Evolutionary conservation across 805 yeast genomes (phyloP), one percentile per base, ranked within the genome.

Genomic region (Starmerella gropengiesseri): DNA sequence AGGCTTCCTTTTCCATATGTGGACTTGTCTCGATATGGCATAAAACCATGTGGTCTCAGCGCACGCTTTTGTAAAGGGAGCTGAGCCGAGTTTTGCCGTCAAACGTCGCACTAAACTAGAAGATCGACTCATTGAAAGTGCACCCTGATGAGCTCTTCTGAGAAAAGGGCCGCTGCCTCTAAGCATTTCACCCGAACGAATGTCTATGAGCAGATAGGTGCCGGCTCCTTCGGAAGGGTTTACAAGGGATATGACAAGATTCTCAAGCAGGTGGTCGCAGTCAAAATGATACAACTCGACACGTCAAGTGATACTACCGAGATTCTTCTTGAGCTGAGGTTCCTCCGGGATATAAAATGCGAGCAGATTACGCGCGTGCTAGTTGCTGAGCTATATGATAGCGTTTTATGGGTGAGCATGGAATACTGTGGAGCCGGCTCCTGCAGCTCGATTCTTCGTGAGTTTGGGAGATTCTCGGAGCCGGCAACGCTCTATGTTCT

Each of bases 361-460:
- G 73, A 73, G 1, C 74, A 72, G 54, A 75, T 91, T 40, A 84
- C 91, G 2, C 68, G 69, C 31, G 77, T 77, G 56, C 69, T 65
- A 53, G 77, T 76, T 37, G 77, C 95, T 1, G 73, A 75, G 55
- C 60, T 80, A 4, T 66, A 69, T 33, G 84, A 76, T 33, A 74
- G 75, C 32, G 69, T 74, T 5, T 74, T 91, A 75, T 87, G 86
- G 80, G 82, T 89, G 37, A 79, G 79, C 5, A 84, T 91, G 95
- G 98, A 89, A 59, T 85, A 73, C 57, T 91, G 97, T 61, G 95
- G 89, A 11, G 96, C 93, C 22, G 95, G 96, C 0, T 83, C 95
- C 1, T 82, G 94, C 60, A 70, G 81, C 2, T 94, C 82, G 55
- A 30, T 60, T 43, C 56, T 89, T 31, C 75, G 70, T 54, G 66